A percentile compares a stretch with the other conserved stretches of the same genome.
phyloP scores from a whole-genome alignment of 78 protist species.

The Speleostelium caveatum region DNA sequence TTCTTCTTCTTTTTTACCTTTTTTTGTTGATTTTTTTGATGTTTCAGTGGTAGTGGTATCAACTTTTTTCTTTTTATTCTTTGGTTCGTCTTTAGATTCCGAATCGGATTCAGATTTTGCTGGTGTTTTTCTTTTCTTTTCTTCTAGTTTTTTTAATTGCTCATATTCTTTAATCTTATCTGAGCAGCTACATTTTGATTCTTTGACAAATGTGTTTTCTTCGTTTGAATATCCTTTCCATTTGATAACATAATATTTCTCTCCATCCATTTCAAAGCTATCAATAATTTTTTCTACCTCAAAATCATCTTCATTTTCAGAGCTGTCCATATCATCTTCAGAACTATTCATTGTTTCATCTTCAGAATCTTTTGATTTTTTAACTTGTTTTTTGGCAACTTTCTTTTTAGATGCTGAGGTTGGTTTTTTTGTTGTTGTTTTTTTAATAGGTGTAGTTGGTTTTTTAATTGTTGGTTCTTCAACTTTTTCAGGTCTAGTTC shows the following conservation, averaged over 20 bases:
- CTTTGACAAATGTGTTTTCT: background rate
- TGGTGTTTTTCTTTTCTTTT: background rate
- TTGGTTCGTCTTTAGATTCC: too few relatives aligned
- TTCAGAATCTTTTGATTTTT: background rate
- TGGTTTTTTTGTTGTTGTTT: background rate
- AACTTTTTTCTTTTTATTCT: too few relatives aligned
- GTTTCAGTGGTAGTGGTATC: background rate
- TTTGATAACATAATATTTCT: background rate
- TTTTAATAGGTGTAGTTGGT: background rate
- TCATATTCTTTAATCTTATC: slow-evolving; percentile 25
- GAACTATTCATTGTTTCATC: background rate
- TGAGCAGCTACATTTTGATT: slow-evolving; percentile 6
- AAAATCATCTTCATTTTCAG: background rate
- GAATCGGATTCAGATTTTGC: background rate
- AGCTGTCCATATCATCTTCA: background rate
- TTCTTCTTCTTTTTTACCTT: background rate
- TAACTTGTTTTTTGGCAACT: background rate
- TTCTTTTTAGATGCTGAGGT: background rate
- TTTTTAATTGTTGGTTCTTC: background rate
- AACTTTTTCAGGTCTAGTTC: background rate
- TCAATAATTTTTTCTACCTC: slow-evolving; percentile 37
- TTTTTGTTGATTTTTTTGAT: background rate
- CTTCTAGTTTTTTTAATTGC: background rate
- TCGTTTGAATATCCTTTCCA: slow-evolving; percentile 17
- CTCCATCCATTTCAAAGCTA: background rate